Evolutionary conservation across 192 early-diverging fungal species (phyloP).

Genomic region (Entophlyctis helioformis): DNA sequence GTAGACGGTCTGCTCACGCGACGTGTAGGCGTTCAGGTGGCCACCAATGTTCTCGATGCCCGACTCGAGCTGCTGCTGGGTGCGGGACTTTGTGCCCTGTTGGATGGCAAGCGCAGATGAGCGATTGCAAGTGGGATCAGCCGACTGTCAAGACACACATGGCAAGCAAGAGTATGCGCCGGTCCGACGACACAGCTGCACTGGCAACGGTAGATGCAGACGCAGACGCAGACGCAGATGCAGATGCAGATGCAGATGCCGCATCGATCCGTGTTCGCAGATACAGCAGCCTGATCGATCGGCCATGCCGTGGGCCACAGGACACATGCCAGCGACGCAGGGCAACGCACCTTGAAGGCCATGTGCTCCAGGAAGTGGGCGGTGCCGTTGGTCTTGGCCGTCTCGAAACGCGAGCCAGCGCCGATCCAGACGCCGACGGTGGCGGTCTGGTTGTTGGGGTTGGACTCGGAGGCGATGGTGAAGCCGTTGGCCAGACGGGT

Average conservation of each 20-base stretch:
- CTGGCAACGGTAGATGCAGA: too few relatives aligned
- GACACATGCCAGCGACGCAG: too few relatives aligned
- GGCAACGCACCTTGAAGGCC: constrained; percentile 98
- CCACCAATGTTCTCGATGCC: constrained; percentile 98
- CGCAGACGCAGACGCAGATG: too few relatives aligned
- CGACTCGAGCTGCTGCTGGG: constrained; percentile 83
- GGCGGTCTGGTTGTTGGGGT: constrained; percentile 45
- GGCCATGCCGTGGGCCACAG: too few relatives aligned
- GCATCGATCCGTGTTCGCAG: too few relatives aligned
- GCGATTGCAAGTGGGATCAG: too few relatives aligned
- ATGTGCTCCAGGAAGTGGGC: constrained; percentile 99
- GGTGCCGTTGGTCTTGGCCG: constrained; percentile 75
- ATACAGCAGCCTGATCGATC: too few relatives aligned
- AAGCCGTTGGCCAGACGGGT: constrained; percentile 42
- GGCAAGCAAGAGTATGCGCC: neutral
- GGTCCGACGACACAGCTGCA: neutral
- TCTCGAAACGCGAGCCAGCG: constrained; percentile 45
- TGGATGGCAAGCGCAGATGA: too few relatives aligned
- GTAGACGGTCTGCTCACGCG: constrained; percentile 97
- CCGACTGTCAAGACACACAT: too few relatives aligned
- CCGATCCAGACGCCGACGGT: constrained; percentile 54
- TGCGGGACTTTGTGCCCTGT: constrained; percentile 75
- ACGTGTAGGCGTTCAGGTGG: constrained; percentile 97
- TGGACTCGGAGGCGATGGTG: constrained; percentile 41
- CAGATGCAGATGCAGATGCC: too few relatives aligned